Base-by-base conservation (phyloP, 169 alveolate genomes). In the Eimeria falciformis region DNA sequence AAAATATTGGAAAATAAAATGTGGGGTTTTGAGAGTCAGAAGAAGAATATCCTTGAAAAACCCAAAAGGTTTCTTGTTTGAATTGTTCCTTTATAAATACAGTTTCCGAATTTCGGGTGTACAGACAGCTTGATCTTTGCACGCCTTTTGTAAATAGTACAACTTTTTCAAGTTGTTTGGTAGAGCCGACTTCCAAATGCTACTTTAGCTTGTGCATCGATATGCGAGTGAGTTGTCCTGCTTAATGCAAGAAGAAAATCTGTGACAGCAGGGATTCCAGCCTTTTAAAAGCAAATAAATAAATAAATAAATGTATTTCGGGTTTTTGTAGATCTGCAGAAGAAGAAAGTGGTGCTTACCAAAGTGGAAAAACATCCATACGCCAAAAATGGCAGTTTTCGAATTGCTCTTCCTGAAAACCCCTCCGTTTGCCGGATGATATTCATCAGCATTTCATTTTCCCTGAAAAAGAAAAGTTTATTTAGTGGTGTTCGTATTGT, bases 371-470 rank as follows among this genome's bases (percentile, higher is more conserved):
- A 33, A 11, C 75, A 40, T 46, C 87, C 91, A 50, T 91, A 95
- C 1, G 97, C 97, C 55, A 94, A 95, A 69, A 96, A 96, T 21
- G 97, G 97, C 7, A 96, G 94, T 65, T 96, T 95, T 50, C 97
- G 82, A 58, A 96, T 37, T 45, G 95, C 91, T 25, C 97, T 87
- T 5, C 97, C 97, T 21, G 97, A 95, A 50, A 96, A 93, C 1
- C 95, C 96, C 5, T 93, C 82, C 47, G 95, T 81, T 69, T 47
- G 66, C 62, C 78, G 82, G 12, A 96, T 71, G 43, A 96, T 92
- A 29, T 94, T 71, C 50, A 92, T 65, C 45, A 96, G 47, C 85
- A 50, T 68, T n/a, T 45, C 7, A 40, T 92, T 91, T 27, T 29
- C 66, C 37, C 96, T 94, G 79, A 68, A 68, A 50, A 50, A 50